These are phyloP conservation scores for Furcasterigmium sp. DNA, from an alignment of 2,329 filamentous ascomycete genomes.

Conservation along the genomic window DNA sequence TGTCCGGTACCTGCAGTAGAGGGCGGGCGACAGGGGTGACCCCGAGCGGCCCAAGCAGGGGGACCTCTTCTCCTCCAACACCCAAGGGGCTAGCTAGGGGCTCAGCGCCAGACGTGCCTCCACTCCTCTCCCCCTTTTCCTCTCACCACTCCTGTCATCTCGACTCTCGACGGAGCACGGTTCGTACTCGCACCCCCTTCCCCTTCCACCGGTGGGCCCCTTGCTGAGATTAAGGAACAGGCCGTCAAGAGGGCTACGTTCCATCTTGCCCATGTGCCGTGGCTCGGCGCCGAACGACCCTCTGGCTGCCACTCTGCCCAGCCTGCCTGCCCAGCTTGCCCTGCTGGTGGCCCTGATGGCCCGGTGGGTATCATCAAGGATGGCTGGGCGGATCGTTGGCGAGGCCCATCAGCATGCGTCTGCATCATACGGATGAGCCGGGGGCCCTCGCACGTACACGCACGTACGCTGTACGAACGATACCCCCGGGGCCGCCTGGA, in stretches of 20 bases:
- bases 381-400: background rate
- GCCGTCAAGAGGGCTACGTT: background rate
- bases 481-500: too few species aligned
- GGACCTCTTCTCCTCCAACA: background rate
- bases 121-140: background rate
- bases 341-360: too few species aligned
- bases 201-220: background rate
- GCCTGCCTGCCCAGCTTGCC: too few species aligned
- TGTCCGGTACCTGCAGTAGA: conserved; percentile 12
- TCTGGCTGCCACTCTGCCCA: background rate
- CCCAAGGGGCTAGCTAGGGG: too few species aligned
- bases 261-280: background rate
- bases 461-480: too few species aligned
- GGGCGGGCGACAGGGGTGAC: conserved; percentile 6
- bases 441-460: too few species aligned
- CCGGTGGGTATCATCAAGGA: background rate
- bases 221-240: conserved; percentile 3
- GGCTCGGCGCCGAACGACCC: background rate
- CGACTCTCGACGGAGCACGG: background rate
- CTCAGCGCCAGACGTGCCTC: too few species aligned
- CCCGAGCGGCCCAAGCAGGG: background rate
- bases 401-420: background rate
- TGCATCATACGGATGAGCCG: background rate
- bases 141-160: background rate
- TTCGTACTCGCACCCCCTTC: background rate